Percentiles rank a stretch among this genome's conserved stretches.
Evolutionary conservation across 164 flowering plant species (phyloP).

Genomic region (Akebia trifoliata): DNA sequence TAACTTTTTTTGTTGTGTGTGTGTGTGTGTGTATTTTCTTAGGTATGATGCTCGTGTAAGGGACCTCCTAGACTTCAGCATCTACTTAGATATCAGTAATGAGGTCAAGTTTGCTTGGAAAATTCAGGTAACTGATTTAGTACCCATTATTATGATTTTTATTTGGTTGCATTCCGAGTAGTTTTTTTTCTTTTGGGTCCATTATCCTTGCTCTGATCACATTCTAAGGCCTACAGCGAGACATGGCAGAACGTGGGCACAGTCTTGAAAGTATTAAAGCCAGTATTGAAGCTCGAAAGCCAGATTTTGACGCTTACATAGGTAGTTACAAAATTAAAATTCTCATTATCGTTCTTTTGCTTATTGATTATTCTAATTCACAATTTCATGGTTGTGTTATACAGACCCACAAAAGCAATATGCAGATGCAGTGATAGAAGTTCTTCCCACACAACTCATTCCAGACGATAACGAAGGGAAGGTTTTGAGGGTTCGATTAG

Average conservation of each 20-base stretch:
- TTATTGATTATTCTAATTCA: background rate
- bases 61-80: constrained; percentile 94
- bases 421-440: constrained; percentile 97
- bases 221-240: constrained; percentile 52
- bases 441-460: constrained; percentile 81
- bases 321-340: constrained; percentile 36
- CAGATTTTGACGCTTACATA: constrained; percentile 94
- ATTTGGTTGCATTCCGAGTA: background rate
- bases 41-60: constrained; percentile 90
- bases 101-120: constrained; percentile 99
- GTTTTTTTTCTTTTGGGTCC: background rate
- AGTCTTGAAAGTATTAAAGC: constrained; percentile 97
- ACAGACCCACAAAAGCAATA: constrained; percentile 96
- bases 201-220: constrained; percentile 10
- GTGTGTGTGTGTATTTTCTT: background rate
- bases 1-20: background rate
- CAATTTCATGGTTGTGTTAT: constrained; percentile 8
- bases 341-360: background rate
- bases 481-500: constrained; percentile 76
- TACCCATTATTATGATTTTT: background rate
- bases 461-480: constrained; percentile 91
- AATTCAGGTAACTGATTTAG: constrained; percentile 61
- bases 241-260: constrained; percentile 99
- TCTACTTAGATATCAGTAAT: constrained; percentile 95
- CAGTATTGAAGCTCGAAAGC: constrained; percentile 96